Evolutionary conservation across 352 stramenopile genomes (phyloP).

Genomic region (Discostella stelligera): DNA sequence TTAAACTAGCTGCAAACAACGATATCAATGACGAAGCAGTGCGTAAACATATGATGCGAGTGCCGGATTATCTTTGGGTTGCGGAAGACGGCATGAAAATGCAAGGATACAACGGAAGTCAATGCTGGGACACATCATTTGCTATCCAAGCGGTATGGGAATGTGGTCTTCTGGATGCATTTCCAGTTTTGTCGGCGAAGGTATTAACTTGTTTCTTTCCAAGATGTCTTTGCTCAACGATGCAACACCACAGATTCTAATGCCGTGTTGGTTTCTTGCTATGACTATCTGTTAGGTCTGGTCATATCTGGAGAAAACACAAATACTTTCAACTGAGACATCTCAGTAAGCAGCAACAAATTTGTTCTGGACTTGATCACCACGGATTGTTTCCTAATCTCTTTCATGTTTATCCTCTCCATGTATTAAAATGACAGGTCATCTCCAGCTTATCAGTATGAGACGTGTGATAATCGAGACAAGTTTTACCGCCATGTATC

Average conservation of each 20-base stretch:
- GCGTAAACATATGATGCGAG: slow-evolving; percentile 81
- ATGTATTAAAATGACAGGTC: slow-evolving; percentile 19
- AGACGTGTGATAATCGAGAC: slow-evolving; percentile 75
- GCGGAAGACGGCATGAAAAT: slow-evolving; percentile 93
- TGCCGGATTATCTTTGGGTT: slow-evolving; percentile 91
- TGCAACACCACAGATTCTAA: neutral
- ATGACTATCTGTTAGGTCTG: slow-evolving; percentile 42
- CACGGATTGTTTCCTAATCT: neutral
- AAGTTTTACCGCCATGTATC: slow-evolving; percentile 87
- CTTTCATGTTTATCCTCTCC: neutral
- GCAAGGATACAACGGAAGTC: slow-evolving; percentile 90
- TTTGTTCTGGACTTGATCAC: neutral
- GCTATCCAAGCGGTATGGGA: slow-evolving; percentile 84
- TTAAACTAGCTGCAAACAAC: slow-evolving; percentile 33
- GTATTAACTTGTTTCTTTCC: slow-evolving; percentile 25
- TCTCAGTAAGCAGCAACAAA: slow-evolving; percentile 43
- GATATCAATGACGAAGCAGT: slow-evolving; percentile 57
- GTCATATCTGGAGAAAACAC: slow-evolving; percentile 84
- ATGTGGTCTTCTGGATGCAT: slow-evolving; percentile 75
- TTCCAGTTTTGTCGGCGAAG: slow-evolving; percentile 73
- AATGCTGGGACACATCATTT: slow-evolving; percentile 91
- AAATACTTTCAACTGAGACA: slow-evolving; percentile 84
- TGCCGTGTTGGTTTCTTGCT: slow-evolving; percentile 13
- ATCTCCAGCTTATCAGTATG: slow-evolving; percentile 70
- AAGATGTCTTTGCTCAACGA: neutral